Evolutionary conservation across 176 grass and related monocot genomes (phyloP).

Genomic region (Eleusine coracana): DNA sequence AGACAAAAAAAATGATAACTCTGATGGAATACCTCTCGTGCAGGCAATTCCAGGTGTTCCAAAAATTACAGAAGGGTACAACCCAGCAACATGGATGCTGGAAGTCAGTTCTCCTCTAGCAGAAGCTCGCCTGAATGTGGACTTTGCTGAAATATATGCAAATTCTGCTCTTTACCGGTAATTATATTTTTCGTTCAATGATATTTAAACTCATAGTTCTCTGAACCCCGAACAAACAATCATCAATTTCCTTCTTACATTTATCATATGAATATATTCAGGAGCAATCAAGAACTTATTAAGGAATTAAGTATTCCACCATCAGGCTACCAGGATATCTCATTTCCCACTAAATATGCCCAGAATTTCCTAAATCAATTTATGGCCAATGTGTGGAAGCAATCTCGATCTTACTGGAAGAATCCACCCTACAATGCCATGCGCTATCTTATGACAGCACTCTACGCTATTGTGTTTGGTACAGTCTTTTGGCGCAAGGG

Average conservation of each 20-base stretch:
- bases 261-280: conserved; percentile 32
- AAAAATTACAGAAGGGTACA: conserved; percentile 75
- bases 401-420: conserved; percentile 84
- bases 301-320: conserved; percentile 69
- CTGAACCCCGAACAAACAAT: conserved; percentile 15
- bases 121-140: conserved; percentile 61
- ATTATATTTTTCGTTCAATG: background rate
- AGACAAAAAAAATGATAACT: background rate
- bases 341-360: conserved; percentile 83
- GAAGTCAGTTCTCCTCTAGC: conserved; percentile 69
- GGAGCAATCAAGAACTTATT: conserved; percentile 66
- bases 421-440: conserved; percentile 84
- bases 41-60: conserved; percentile 81
- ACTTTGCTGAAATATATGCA: conserved; percentile 87
- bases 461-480: conserved; percentile 79
- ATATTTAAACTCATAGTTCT: conserved; percentile 2
- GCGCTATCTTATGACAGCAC: conserved; percentile 70
- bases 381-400: conserved; percentile 76
- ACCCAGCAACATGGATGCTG: conserved; percentile 94
- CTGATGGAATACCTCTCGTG: conserved; percentile 19
- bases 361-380: conserved; percentile 49
- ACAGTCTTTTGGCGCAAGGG: conserved; percentile 83
- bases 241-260: background rate
- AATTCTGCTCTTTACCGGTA: conserved; percentile 71
- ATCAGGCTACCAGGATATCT: conserved; percentile 60